phyloP scores from a whole-genome alignment of 2,329 filamentous ascomycete genomes.

The Alternaria infectoria region DNA sequence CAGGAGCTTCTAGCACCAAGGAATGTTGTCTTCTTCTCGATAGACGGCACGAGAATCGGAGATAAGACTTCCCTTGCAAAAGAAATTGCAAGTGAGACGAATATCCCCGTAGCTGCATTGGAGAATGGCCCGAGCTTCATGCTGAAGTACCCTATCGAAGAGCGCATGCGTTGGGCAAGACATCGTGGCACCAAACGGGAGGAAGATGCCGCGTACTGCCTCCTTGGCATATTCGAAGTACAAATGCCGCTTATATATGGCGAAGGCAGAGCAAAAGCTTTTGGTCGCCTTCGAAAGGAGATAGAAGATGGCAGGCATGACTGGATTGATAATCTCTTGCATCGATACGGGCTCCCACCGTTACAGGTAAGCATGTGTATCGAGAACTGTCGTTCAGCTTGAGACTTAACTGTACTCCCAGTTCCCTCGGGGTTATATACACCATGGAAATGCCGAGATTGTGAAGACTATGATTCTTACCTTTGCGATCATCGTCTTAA shows the following conservation, averaged over 20 bases:
- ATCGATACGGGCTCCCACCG: background rate
- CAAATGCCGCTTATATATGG: constrained; percentile 16
- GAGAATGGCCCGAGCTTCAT: background rate
- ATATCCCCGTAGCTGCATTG: background rate
- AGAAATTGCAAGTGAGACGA: background rate
- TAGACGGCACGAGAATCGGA: background rate
- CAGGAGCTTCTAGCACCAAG: background rate
- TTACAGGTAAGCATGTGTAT: background rate
- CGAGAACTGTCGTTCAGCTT: too few species aligned
- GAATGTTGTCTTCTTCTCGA: background rate
- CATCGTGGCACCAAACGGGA: constrained; percentile 10
- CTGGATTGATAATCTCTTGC: background rate
- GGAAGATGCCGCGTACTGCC: constrained; percentile 39
- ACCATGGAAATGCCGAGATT: too few species aligned
- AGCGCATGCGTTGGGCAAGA: constrained; percentile 20
- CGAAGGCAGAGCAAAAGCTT: background rate
- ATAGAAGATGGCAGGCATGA: background rate
- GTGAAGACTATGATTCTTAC: too few species aligned
- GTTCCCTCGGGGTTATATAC: too few species aligned
- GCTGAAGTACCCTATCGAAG: background rate
- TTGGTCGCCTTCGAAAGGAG: background rate
- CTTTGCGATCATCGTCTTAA: too few species aligned
- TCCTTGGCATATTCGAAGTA: constrained; percentile 37
- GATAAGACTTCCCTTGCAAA: background rate
- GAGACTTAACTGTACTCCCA: too few species aligned